These are phyloP conservation scores for Phytophthora ramorum DNA, from an alignment of 352 stramenopile species.

Conservation along the genomic window DNA sequence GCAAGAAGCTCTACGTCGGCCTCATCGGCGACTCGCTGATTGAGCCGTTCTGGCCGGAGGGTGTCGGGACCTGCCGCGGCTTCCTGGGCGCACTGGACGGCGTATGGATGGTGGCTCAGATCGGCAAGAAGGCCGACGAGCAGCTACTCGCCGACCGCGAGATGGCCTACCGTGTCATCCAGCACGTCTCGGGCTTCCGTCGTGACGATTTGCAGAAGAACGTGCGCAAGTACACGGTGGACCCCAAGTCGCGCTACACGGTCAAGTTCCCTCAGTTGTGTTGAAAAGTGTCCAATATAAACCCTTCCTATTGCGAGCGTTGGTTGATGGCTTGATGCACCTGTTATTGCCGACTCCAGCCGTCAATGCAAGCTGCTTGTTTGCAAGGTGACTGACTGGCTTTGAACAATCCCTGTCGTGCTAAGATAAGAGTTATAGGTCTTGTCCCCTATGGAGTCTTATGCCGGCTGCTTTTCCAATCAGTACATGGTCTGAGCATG, in stretches of 20 bases:
- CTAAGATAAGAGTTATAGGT: neutral
- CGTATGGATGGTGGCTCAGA: conserved; percentile 81
- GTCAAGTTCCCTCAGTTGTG: conserved; percentile 74
- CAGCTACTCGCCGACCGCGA: conserved; percentile 79
- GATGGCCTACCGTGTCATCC: conserved; percentile 77
- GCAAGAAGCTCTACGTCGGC: conserved; percentile 83
- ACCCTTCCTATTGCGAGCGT: no score
- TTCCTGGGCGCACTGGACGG: conserved; percentile 83
- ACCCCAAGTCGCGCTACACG: conserved; percentile 80
- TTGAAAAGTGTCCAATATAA: conserved; percentile 39
- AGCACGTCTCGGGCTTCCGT: conserved; percentile 78
- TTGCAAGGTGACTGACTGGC: neutral
- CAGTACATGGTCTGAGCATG: no score
- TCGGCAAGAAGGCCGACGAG: conserved; percentile 73
- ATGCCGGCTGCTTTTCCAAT: conserved; percentile 5
- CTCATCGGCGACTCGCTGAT: conserved; percentile 84
- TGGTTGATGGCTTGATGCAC: no score
- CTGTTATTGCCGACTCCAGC: neutral
- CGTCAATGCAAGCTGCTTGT: neutral
- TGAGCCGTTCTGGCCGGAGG: conserved; percentile 89
- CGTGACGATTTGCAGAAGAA: conserved; percentile 84
- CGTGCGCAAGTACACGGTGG: conserved; percentile 82
- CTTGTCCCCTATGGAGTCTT: conserved; percentile 15
- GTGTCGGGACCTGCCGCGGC: conserved; percentile 80
- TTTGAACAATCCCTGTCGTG: neutral